A percentile compares a stretch with the other conserved stretches of the same genome.
Conservation (phyloP, 2,329 filamentous ascomycete species). For the Periconia sp. region DNA sequence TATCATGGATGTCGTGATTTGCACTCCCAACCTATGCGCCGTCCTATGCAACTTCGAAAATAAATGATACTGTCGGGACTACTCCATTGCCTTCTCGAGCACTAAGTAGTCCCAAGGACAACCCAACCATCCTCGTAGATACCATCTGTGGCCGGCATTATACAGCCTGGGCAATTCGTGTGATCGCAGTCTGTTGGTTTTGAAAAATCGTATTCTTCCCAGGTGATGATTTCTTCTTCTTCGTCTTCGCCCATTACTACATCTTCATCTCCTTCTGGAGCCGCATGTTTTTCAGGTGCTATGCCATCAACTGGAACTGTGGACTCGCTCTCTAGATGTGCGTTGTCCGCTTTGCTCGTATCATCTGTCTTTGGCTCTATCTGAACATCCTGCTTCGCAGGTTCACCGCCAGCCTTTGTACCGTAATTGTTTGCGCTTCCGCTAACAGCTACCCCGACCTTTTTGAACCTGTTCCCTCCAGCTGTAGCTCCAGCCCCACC, state of each 20-base stretch:
- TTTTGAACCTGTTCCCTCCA: slow-evolving; percentile 66
- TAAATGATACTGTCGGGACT: too few relatives aligned
- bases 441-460: slow-evolving; percentile 62
- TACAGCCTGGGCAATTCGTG: slow-evolving; percentile 28
- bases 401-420: not conserved
- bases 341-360: slow-evolving; percentile 31
- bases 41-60: too few relatives aligned
- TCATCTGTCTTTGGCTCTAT: not conserved
- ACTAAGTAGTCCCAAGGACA: slow-evolving; percentile 1
- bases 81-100: too few relatives aligned
- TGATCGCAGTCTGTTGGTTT: slow-evolving; percentile 57
- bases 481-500: slow-evolving; percentile 23
- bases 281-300: slow-evolving; percentile 4
- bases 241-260: slow-evolving; percentile 39
- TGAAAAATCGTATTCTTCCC: slow-evolving; percentile 59
- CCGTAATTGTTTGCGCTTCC: slow-evolving; percentile 6
- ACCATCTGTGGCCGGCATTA: slow-evolving; percentile 14
- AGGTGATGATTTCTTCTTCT: slow-evolving; percentile 34
- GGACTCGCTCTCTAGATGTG: not conserved
- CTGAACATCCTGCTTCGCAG: slow-evolving; percentile 6
- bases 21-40: too few relatives aligned
- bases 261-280: slow-evolving; percentile 28
- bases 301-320: not conserved
- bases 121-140: slow-evolving; percentile 7
- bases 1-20: too few relatives aligned